These are phyloP conservation scores for Talaromyces verruculosus DNA, from an alignment of 2,329 filamentous ascomycete species.

Conservation along the genomic window DNA sequence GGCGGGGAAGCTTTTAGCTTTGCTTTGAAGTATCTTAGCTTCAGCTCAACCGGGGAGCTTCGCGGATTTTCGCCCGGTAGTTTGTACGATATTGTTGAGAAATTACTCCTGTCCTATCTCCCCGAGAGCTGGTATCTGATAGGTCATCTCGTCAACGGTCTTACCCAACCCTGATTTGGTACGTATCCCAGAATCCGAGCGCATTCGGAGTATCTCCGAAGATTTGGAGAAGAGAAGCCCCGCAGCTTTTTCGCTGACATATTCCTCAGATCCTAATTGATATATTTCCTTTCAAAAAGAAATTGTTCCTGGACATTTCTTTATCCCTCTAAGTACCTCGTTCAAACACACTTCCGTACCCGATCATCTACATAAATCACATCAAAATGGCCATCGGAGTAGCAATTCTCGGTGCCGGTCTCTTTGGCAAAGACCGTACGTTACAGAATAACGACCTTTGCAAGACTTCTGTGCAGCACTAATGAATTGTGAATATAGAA, in stretches of 20 bases:
- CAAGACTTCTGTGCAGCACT: not conserved
- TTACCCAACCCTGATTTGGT: not conserved
- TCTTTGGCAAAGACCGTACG: slow-evolving; percentile 13
- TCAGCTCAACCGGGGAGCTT: not conserved
- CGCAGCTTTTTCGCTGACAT: not conserved
- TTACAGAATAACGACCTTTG: not conserved
- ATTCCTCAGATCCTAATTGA: not conserved
- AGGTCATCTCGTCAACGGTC: not conserved
- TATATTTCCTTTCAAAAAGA: not conserved
- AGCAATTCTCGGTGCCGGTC: slow-evolving; percentile 12
- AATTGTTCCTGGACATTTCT: not conserved
- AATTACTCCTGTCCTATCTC: not conserved
- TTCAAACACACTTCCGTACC: not conserved
- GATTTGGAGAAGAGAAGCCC: not conserved
- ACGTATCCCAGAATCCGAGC: not conserved
- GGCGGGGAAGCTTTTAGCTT: not conserved
- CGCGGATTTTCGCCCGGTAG: not conserved
- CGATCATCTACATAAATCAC: not conserved
- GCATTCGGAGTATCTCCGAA: not conserved
- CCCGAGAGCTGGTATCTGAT: not conserved
- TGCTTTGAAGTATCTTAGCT: not conserved
- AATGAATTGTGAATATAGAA: not conserved
- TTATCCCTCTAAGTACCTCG: not conserved
- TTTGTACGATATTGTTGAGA: not conserved
- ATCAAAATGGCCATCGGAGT: slow-evolving; percentile 11